A percentile compares a stretch with the other conserved stretches of the same genome.
Conservation (phyloP, 345 rosid species). For the Dipteronia sinensis region DNA sequence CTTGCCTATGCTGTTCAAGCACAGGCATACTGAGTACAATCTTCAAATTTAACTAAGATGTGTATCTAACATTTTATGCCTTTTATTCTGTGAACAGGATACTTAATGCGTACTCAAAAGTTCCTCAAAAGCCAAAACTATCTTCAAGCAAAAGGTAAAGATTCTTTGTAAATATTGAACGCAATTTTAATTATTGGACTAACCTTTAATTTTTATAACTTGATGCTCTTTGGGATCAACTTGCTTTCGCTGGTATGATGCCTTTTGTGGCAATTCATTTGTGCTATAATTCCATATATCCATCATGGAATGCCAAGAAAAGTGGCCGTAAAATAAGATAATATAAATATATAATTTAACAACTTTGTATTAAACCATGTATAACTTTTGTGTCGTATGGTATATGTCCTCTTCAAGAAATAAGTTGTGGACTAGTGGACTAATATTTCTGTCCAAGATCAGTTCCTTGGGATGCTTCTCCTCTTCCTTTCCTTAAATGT, state of each 20-base stretch:
- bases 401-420: not conserved
- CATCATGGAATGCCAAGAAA: not conserved
- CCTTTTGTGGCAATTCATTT: not conserved
- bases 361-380: not conserved
- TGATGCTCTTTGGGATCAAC: not conserved
- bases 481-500: not conserved
- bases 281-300: not conserved
- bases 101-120: conserved; percentile 59
- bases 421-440: not conserved
- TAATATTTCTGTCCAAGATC: not conserved
- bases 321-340: not conserved
- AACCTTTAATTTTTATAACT: not conserved
- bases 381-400: not conserved
- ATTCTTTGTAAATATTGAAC: not conserved
- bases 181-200: not conserved
- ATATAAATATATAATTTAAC: not conserved
- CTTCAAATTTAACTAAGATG: not conserved
- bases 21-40: not conserved
- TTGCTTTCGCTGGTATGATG: not conserved
- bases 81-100: conserved; percentile 44
- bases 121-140: conserved; percentile 54
- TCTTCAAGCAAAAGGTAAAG: conserved; percentile 53
- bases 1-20: not conserved
- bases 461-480: not conserved
- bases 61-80: conserved; percentile 6